Evolutionary conservation across 2,329 filamentous ascomycete species (phyloP).

Genomic region (Cryphonectria carpinicola): DNA sequence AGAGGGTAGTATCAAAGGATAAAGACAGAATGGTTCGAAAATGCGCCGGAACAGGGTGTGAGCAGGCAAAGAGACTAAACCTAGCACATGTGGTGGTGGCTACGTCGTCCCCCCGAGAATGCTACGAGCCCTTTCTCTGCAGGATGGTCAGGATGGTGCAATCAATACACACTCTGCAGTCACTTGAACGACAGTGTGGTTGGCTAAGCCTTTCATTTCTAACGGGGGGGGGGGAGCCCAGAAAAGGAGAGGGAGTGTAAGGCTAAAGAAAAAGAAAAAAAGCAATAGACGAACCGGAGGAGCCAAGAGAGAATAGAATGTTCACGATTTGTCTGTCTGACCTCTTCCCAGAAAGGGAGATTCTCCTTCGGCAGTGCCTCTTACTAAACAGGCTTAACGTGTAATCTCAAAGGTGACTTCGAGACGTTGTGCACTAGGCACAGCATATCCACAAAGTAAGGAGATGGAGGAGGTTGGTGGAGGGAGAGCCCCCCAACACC

Average conservation of each 20-base stretch:
- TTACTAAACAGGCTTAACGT: neutral
- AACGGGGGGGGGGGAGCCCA: no score
- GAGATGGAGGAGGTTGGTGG: neutral
- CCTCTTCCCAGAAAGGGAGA: neutral
- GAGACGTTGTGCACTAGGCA: neutral
- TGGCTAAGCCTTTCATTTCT: no score
- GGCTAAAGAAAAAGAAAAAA: neutral
- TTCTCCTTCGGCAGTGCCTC: neutral
- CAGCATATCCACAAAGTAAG: neutral
- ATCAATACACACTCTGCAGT: neutral
- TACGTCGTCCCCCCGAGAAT: constrained; percentile 1
- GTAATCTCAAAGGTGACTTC: neutral
- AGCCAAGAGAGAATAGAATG: neutral
- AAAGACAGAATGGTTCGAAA: neutral
- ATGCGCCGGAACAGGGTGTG: neutral
- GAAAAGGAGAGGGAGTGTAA: neutral
- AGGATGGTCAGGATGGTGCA: constrained; percentile 1
- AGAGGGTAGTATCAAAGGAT: constrained; percentile 2
- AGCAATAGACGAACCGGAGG: neutral
- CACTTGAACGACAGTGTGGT: neutral
- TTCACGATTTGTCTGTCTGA: neutral
- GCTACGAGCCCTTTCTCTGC: neutral
- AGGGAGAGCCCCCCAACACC: neutral
- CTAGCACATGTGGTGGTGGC: neutral
- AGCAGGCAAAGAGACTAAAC: neutral